Evolutionary conservation across 129 eudicot genomes (phyloP).

Genomic region (Flaveria sonorensis): DNA sequence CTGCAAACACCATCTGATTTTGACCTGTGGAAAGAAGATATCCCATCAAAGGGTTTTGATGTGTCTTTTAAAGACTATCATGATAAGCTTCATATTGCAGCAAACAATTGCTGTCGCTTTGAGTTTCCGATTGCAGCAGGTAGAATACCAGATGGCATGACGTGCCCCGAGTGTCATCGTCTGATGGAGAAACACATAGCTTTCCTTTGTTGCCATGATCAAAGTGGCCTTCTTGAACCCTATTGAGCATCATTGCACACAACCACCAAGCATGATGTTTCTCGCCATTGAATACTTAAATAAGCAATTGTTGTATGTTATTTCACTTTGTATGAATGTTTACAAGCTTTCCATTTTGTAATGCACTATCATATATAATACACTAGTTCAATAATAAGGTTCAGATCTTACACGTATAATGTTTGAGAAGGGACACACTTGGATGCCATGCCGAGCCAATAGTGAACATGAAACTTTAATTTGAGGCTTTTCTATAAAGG

Average conservation of each 20-base stretch:
- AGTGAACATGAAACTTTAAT: too few relatives aligned
- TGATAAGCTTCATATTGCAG: slow-evolving; percentile 40
- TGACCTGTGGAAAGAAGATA: slow-evolving; percentile 49
- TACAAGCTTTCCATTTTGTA: neutral
- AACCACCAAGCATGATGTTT: slow-evolving; percentile 17
- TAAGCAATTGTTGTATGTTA: slow-evolving; percentile 28
- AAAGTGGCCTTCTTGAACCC: slow-evolving; percentile 29
- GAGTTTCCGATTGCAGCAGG: slow-evolving; percentile 57
- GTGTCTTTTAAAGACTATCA: slow-evolving; percentile 42
- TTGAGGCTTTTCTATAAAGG: too few relatives aligned
- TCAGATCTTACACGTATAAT: too few relatives aligned
- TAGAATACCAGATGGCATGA: slow-evolving; percentile 56
- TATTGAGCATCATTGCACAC: slow-evolving; percentile 9
- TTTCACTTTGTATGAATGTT: neutral
- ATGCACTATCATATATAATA: too few relatives aligned
- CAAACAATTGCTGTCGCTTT: slow-evolving; percentile 55
- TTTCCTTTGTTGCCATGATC: slow-evolving; percentile 75
- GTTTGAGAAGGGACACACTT: too few relatives aligned
- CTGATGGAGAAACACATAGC: slow-evolving; percentile 63
- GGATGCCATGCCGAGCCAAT: too few relatives aligned
- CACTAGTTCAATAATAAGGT: too few relatives aligned
- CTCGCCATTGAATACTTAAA: slow-evolving; percentile 5
- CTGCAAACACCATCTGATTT: slow-evolving; percentile 40
- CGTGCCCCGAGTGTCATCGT: slow-evolving; percentile 70
- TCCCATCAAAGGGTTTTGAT: slow-evolving; percentile 48